phyloP scores from a whole-genome alignment of 1,139 yeast genomes.

The Fermentozyma sake region DNA sequence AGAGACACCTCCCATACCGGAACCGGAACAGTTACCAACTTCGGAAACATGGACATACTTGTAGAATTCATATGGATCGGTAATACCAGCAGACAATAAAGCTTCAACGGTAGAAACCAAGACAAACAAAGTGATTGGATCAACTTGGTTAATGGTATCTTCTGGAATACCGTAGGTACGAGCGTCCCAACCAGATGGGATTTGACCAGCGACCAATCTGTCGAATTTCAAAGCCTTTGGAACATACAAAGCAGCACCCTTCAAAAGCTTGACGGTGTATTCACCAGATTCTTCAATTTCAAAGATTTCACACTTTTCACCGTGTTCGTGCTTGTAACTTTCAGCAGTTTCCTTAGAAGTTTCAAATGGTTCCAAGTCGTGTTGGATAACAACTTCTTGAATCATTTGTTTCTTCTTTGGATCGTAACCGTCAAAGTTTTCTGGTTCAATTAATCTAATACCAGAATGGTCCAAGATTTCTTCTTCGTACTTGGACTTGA shows the following conservation, averaged over 20 bases:
- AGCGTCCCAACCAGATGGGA: slow-evolving; percentile 98
- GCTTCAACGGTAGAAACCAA: slow-evolving; percentile 96
- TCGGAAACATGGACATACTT: slow-evolving; percentile 97
- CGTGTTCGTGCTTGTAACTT: slow-evolving; percentile 90
- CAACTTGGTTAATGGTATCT: slow-evolving; percentile 90
- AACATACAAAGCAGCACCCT: slow-evolving; percentile 86
- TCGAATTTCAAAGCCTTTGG: slow-evolving; percentile 96
- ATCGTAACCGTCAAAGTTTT: slow-evolving; percentile 87
- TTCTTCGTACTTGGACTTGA: slow-evolving; percentile 86
- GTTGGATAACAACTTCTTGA: slow-evolving; percentile 95
- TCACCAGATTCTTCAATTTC: slow-evolving; percentile 89
- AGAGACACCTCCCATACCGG: slow-evolving; percentile 99
- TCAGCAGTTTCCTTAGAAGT: slow-evolving; percentile 93
- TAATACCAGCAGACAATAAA: slow-evolving; percentile 85
- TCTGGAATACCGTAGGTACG: slow-evolving; percentile 91
- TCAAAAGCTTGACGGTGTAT: slow-evolving; percentile 81
- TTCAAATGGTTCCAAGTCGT: slow-evolving; percentile 93
- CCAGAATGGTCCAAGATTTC: slow-evolving; percentile 90
- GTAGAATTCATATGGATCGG: slow-evolving; percentile 98
- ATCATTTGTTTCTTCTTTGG: slow-evolving; percentile 89
- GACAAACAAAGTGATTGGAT: slow-evolving; percentile 88
- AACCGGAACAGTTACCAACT: slow-evolving; percentile 98
- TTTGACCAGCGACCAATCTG: slow-evolving; percentile 97
- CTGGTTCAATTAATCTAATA: slow-evolving; percentile 95
- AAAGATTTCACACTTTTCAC: slow-evolving; percentile 88